phyloP scores from a whole-genome alignment of 73 alveolate species.

The Symbiodinium pilosum region DNA sequence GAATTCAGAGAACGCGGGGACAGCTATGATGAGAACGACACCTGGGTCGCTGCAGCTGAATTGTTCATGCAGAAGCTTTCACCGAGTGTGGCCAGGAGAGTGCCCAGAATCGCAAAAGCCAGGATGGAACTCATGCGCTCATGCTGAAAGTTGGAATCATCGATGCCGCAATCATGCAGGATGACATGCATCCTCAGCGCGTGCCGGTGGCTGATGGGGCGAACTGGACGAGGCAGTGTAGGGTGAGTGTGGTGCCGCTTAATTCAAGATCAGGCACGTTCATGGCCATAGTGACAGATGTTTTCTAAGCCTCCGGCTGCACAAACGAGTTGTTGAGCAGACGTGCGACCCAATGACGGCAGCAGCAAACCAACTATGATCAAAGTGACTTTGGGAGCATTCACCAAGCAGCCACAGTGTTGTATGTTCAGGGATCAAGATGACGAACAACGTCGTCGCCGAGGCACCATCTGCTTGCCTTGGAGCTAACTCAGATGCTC shows the following conservation, averaged over 20 bases:
- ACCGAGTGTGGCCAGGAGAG: slow-evolving; percentile 37
- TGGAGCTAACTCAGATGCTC: too few relatives aligned
- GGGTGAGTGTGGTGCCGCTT: too few relatives aligned
- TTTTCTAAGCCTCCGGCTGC: too few relatives aligned
- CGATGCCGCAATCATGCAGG: not conserved
- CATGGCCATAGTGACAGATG: too few relatives aligned
- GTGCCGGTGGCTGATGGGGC: not conserved
- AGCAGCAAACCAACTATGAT: too few relatives aligned
- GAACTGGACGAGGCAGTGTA: slow-evolving; percentile 5
- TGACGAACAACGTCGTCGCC: slow-evolving; percentile 15
- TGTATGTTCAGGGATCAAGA: not conserved
- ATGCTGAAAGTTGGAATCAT: not conserved
- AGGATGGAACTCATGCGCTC: not conserved
- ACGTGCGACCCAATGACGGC: too few relatives aligned
- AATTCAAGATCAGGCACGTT: too few relatives aligned
- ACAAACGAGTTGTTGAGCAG: too few relatives aligned
- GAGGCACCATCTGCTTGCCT: too few relatives aligned
- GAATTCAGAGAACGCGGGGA: slow-evolving; percentile 64
- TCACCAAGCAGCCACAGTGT: not conserved
- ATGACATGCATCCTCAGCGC: not conserved
- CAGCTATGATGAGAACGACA: slow-evolving; percentile 66
- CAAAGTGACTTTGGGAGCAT: too few relatives aligned
- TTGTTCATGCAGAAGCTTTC: not conserved
- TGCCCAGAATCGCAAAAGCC: slow-evolving; percentile 49
- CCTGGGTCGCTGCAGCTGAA: slow-evolving; percentile 21